Conservation (phyloP, 2,329 filamentous ascomycete genomes). For the Alternaria arborescens region DNA sequence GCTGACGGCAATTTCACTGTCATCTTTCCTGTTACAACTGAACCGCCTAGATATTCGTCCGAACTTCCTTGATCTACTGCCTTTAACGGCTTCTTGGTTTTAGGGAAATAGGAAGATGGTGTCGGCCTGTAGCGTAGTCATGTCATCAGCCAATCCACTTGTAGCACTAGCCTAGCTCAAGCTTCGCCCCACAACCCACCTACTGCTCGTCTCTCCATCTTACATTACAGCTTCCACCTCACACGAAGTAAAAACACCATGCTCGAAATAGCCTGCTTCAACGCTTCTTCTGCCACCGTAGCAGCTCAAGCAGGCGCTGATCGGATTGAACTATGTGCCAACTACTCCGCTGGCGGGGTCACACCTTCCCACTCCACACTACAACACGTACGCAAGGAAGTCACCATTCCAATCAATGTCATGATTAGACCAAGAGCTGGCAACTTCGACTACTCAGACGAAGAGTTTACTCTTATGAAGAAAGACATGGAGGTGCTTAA, state of each 20-base stretch:
- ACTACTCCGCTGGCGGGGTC: conserved; percentile 53
- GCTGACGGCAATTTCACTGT: background rate
- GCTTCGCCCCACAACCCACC: background rate
- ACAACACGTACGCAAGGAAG: conserved; percentile 33
- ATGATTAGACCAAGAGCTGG: conserved; percentile 63
- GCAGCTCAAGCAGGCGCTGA: conserved; percentile 57
- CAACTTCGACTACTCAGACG: conserved; percentile 55
- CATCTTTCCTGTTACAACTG: background rate
- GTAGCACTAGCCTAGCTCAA: background rate
- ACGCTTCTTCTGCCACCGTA: conserved; percentile 51
- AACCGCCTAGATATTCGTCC: background rate
- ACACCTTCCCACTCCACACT: conserved; percentile 50
- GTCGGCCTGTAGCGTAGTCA: background rate
- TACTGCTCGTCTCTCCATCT: background rate
- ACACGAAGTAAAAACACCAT: conserved; percentile 22
- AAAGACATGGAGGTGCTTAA: conserved; percentile 50
- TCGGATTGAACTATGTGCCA: conserved; percentile 61
- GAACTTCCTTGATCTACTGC: background rate
- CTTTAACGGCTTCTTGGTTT: background rate
- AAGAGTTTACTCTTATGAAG: conserved; percentile 58
- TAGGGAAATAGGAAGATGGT: background rate
- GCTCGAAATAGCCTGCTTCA: conserved; percentile 63
- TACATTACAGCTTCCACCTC: background rate
- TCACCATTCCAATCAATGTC: conserved; percentile 56
- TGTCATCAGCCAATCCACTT: conserved; percentile 6